Evolutionary conservation across 1,139 yeast species (phyloP).

Genomic region (Pneumocystis wakefieldiae): DNA sequence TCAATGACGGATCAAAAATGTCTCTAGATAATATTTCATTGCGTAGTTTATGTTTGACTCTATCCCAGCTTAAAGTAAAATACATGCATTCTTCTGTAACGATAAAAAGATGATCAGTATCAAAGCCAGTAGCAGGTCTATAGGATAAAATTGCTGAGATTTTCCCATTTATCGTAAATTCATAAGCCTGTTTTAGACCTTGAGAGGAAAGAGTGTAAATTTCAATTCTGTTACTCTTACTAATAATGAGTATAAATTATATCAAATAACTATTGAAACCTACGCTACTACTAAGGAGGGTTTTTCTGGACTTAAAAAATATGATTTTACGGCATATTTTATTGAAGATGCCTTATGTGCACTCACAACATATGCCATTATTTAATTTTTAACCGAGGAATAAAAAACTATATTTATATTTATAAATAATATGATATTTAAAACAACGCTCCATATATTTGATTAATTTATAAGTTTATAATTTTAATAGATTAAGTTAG

Average conservation of each 20-base stretch:
- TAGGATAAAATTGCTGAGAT: constrained; percentile 7
- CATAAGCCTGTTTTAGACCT: constrained; percentile 10
- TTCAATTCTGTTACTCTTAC: constrained; percentile 11
- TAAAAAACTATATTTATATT: not conserved
- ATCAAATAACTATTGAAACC: constrained; percentile 8
- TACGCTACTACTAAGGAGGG: constrained; percentile 13
- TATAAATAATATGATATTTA: not conserved
- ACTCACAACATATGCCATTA: constrained; percentile 16
- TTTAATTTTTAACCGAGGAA: not conserved
- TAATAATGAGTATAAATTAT: not conserved
- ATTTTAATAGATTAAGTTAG: not conserved
- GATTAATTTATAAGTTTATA: not conserved
- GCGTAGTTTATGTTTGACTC: constrained; percentile 4
- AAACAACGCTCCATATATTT: not conserved
- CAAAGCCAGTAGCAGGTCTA: constrained; percentile 3
- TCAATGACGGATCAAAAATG: constrained; percentile 11
- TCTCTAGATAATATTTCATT: constrained; percentile 10
- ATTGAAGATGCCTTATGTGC: constrained; percentile 17
- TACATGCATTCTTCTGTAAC: constrained; percentile 13
- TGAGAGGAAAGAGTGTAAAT: constrained; percentile 11
- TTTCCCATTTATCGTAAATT: constrained; percentile 11
- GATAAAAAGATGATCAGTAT: constrained; percentile 14
- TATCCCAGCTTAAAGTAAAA: constrained; percentile 13
- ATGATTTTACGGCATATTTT: constrained; percentile 14
- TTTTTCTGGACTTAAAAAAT: constrained; percentile 8